Conservation (phyloP, 2,329 filamentous ascomycete species). For the Aspergillus udagawae region DNA sequence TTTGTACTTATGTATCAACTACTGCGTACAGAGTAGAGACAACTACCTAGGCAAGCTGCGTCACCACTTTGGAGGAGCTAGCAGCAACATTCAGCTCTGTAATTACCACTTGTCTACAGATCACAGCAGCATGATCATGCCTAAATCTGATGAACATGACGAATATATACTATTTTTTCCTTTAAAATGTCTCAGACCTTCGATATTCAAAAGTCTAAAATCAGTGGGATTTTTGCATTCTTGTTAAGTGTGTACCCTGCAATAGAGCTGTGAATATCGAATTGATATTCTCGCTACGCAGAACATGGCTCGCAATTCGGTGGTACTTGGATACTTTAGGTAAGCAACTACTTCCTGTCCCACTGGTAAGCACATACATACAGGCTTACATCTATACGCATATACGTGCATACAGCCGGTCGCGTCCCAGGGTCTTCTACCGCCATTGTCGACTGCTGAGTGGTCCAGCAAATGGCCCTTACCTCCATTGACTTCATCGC, state of each 20-base stretch:
- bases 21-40: too few relatives aligned
- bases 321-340: not conserved
- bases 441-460: slow-evolving; percentile 19
- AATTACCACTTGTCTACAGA: not conserved
- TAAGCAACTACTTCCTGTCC: not conserved
- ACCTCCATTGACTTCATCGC: slow-evolving; percentile 21
- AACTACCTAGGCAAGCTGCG: not conserved
- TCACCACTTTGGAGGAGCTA: not conserved
- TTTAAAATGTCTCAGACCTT: not conserved
- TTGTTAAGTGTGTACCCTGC: too few relatives aligned
- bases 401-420: slow-evolving; percentile 18
- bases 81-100: not conserved
- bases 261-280: not conserved
- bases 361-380: not conserved
- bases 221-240: too few relatives aligned
- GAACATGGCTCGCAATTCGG: too few relatives aligned
- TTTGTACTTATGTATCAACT: too few relatives aligned
- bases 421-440: slow-evolving; percentile 25
- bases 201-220: not conserved
- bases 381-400: not conserved
- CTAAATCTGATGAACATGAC: not conserved
- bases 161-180: not conserved
- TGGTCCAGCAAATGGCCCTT: slow-evolving; percentile 25
- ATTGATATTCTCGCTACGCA: not conserved
- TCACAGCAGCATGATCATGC: not conserved